Base-by-base conservation (phyloP, 345 rosid species). In the Gossypium herbaceum region DNA sequence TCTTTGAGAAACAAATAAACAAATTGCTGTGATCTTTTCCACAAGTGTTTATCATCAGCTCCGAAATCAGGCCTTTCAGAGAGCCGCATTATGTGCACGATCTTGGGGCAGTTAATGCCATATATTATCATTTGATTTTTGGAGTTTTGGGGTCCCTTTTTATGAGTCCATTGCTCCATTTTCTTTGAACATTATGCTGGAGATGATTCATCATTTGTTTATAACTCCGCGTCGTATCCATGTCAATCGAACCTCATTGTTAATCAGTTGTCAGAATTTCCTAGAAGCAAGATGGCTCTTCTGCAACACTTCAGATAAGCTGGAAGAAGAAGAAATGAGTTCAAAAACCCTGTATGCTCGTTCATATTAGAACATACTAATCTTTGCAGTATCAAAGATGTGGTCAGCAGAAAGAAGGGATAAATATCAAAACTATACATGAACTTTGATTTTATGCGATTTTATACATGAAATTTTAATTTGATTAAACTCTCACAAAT, bases 321-420 rank as follows among this genome's bases (percentile, higher is more conserved):
- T 86, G 72, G 88, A 92, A 76, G 78, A 78, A 17, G 82, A 92
- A 85, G 89, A 70, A 4, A 17, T 87, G 83, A 17, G 25, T 48
- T 43, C 9, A 47, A 17, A 50, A 51, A 15, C 29, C 16, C 45
- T 15, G 41, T 7, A 9, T 7, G 16, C 5, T 48, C 48, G 2
- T 47, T 27, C 12, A 7, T 41, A 47, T n/a, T 22, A 1, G 1
- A 29, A 25, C 27, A 59, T 47, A 12, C 25, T 55, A 70, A 11
- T 19, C 2, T 12, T 45, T 12, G 55, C 34, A 15, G 61, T 34
- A 70, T 68, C 15, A 9, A 29, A 43, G 51, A 20, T 12, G 20
- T 65, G 8, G 25, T 39, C n/a, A 11, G 54, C 54, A 34, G 41
- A 34, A 34, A 34, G 41, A 34, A 34, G 7, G 7, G 41, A 34